Conservation (phyloP, 1,284 basidiomycete species). For the Microbotryum lychnidis-dioicae region DNA sequence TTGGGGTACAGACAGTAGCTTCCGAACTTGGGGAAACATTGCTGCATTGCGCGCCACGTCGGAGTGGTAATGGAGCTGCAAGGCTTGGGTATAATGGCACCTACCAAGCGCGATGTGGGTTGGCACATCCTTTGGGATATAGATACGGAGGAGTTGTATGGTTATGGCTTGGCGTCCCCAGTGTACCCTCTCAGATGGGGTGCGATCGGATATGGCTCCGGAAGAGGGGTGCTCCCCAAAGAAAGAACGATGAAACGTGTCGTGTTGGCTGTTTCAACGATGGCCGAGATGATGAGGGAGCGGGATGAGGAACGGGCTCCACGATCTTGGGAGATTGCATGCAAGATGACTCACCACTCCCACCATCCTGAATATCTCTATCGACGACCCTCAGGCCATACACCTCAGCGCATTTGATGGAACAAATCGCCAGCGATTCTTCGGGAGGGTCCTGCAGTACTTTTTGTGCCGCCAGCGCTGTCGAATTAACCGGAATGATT, state of each 20-base stretch:
- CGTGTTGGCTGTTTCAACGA: conserved; percentile 19
- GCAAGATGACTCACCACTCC: conserved; percentile 18
- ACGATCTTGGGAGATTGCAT: neutral
- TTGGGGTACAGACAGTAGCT: neutral
- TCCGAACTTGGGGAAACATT: too few species aligned
- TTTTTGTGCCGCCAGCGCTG: conserved; percentile 28
- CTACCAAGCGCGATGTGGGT: too few species aligned
- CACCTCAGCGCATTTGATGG: conserved; percentile 31
- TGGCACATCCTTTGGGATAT: too few species aligned
- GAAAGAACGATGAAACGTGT: conserved; percentile 25
- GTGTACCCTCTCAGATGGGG: too few species aligned
- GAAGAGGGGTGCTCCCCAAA: neutral
- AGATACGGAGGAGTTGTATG: too few species aligned
- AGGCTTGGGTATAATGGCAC: too few species aligned
- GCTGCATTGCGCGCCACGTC: too few species aligned
- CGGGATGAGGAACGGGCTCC: neutral
- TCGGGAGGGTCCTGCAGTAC: conserved; percentile 11
- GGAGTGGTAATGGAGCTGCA: too few species aligned
- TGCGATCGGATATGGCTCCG: conserved; percentile 6
- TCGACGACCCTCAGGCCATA: conserved; percentile 30
- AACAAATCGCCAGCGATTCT: conserved; percentile 31
- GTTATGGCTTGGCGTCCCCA: too few species aligned
- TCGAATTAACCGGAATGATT: conserved; percentile 29
- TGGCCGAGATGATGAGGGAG: neutral
- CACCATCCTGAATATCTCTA: conserved; percentile 33